Conservation (phyloP, 2,329 filamentous ascomycete species). For the Penicillium sp. region DNA sequence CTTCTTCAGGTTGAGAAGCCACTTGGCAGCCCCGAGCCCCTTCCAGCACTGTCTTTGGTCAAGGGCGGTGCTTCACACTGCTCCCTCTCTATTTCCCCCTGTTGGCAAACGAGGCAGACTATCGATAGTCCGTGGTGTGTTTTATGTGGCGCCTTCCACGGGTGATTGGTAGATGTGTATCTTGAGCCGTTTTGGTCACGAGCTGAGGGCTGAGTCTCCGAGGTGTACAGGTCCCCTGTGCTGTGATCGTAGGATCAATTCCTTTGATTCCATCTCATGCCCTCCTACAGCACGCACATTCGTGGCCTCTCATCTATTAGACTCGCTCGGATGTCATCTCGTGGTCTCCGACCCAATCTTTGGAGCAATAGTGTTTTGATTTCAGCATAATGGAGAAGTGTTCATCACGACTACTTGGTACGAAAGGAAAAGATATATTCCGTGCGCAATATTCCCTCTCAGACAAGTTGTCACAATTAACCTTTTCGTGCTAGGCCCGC, state of each 20-base stretch:
- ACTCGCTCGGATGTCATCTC: too few relatives aligned
- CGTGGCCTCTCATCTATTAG: too few relatives aligned
- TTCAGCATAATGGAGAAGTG: neutral
- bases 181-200: neutral
- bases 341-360: too few relatives aligned
- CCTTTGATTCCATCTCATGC: too few relatives aligned
- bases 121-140: neutral
- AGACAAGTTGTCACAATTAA: too few relatives aligned
- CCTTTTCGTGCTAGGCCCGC: neutral
- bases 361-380: neutral
- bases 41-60: neutral
- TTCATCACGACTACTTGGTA: neutral
- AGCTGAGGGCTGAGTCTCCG: neutral
- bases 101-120: neutral
- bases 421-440: neutral
- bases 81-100: neutral
- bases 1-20: neutral
- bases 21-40: neutral
- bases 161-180: too few relatives aligned
- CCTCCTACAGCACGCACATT: too few relatives aligned
- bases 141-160: neutral
- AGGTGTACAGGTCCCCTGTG: neutral
- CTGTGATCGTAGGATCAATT: neutral
- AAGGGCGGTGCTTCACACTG: neutral
- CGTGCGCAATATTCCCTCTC: neutral